Conservation (phyloP, 176 grass and related monocot genomes). For the Musa schizocarpa region DNA sequence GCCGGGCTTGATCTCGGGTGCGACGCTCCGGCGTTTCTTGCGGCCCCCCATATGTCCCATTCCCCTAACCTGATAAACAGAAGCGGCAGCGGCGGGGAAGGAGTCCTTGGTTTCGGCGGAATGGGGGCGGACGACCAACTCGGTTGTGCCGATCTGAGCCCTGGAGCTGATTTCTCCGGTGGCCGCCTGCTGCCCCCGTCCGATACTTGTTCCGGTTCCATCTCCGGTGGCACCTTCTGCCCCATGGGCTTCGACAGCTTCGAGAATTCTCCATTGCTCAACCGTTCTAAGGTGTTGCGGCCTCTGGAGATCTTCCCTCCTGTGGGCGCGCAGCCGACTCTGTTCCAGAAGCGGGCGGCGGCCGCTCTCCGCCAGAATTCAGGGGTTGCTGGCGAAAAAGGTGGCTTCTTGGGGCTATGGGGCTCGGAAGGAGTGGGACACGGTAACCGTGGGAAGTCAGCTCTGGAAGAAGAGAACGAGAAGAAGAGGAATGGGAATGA, state of each 20-base stretch:
- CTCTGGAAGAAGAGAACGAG: conserved; percentile 10
- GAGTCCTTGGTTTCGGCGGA: neutral
- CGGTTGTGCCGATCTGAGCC: conserved; percentile 1
- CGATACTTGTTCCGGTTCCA: conserved; percentile 8
- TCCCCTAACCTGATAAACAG: conserved; percentile 4
- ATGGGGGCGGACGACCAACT: neutral
- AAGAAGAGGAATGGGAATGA: conserved; percentile 6
- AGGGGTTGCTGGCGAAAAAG: neutral
- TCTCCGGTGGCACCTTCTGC: neutral
- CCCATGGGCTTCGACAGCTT: conserved; percentile 10
- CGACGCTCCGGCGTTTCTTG: conserved; percentile 5
- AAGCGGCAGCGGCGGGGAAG: neutral
- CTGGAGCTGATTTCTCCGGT: neutral
- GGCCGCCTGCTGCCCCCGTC: neutral
- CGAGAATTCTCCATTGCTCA: conserved; percentile 15
- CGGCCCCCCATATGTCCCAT: neutral
- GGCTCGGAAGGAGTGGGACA: neutral
- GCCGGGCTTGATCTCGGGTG: conserved; percentile 9
- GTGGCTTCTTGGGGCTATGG: neutral
- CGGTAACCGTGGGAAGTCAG: neutral
- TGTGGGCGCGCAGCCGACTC: conserved; percentile 8
- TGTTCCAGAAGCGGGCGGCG: conserved; percentile 27
- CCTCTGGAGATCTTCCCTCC: conserved; percentile 25
- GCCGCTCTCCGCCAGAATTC: conserved; percentile 20
- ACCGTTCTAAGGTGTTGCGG: conserved; percentile 12